Conservation (phyloP, 768 basidiomycete species). For the Trametes punicea region DNA sequence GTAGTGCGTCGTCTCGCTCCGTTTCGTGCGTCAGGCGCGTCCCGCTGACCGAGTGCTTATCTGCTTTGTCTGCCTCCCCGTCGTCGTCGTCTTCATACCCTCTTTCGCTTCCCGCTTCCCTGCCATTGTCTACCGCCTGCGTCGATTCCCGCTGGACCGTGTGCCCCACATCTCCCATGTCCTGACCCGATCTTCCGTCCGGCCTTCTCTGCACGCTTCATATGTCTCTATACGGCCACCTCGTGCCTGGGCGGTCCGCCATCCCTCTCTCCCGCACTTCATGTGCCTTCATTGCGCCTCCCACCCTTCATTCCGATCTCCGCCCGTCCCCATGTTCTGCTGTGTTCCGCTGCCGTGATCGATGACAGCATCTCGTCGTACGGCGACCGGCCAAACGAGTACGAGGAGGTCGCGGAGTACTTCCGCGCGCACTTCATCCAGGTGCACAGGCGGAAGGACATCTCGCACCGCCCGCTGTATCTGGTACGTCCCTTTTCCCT, state of each 20-base stretch:
- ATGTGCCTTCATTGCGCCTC: background rate
- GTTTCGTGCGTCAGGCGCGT: background rate
- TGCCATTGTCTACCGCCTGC: background rate
- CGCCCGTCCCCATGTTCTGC: background rate
- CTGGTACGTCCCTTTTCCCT: constrained; percentile 20
- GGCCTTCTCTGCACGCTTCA: background rate
- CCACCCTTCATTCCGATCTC: background rate
- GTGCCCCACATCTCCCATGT: background rate
- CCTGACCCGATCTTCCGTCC: background rate
- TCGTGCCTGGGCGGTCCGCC: background rate
- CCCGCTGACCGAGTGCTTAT: background rate
- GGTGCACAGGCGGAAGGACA: constrained; percentile 75
- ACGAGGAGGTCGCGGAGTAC: constrained; percentile 78
- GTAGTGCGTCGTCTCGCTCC: constrained; percentile 56
- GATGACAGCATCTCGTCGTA: constrained; percentile 69
- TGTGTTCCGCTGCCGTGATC: background rate
- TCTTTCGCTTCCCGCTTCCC: background rate
- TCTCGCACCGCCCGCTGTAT: constrained; percentile 76
- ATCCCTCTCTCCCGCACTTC: background rate
- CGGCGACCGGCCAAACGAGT: constrained; percentile 76
- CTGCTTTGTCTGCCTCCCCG: background rate
- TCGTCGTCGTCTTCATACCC: background rate
- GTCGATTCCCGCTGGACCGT: background rate
- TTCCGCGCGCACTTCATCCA: constrained; percentile 88
- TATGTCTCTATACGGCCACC: background rate